Percentiles rank a stretch among this genome's conserved stretches.
Evolutionary conservation across 1,139 yeast species (phyloP).

Genomic region (Saccharomycopsis crataegensis): DNA sequence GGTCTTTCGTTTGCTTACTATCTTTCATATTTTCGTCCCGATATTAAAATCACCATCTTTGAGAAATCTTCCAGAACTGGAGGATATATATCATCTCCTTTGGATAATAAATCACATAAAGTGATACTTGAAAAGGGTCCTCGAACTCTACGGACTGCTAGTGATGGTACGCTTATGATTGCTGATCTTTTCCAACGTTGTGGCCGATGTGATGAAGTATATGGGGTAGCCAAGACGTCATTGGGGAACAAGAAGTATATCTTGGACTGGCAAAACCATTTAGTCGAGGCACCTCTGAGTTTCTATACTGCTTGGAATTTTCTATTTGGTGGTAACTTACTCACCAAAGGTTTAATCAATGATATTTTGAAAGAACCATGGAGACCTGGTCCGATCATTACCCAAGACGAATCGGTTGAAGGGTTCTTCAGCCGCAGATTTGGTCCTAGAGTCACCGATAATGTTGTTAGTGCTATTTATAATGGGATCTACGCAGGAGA

Average conservation of each 20-base stretch:
- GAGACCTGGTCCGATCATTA: conserved; percentile 23
- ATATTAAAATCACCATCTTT: conserved; percentile 51
- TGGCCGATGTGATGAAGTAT: conserved; percentile 31
- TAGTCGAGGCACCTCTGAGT: conserved; percentile 46
- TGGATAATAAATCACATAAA: neutral
- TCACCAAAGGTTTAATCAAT: conserved; percentile 32
- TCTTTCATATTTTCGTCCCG: conserved; percentile 62
- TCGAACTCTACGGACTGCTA: conserved; percentile 62
- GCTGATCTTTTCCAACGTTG: conserved; percentile 42
- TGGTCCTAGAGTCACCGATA: conserved; percentile 51
- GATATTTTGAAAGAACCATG: conserved; percentile 34
- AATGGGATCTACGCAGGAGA: conserved; percentile 95
- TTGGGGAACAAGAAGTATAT: conserved; percentile 58
- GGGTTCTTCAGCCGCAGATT: conserved; percentile 63
- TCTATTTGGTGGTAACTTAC: conserved; percentile 1
- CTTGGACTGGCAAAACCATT: conserved; percentile 31
- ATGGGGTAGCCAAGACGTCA: conserved; percentile 42
- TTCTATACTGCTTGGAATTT: neutral
- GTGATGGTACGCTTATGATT: conserved; percentile 55
- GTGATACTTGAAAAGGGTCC: conserved; percentile 62
- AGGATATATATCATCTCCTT: conserved; percentile 57
- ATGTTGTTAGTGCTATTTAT: conserved; percentile 70
- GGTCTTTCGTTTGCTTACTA: conserved; percentile 79
- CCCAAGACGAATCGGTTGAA: conserved; percentile 64
- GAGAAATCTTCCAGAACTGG: conserved; percentile 56